Base-by-base conservation (phyloP, 139 green algal genomes). In the Chlamydomonas incerta region DNA sequence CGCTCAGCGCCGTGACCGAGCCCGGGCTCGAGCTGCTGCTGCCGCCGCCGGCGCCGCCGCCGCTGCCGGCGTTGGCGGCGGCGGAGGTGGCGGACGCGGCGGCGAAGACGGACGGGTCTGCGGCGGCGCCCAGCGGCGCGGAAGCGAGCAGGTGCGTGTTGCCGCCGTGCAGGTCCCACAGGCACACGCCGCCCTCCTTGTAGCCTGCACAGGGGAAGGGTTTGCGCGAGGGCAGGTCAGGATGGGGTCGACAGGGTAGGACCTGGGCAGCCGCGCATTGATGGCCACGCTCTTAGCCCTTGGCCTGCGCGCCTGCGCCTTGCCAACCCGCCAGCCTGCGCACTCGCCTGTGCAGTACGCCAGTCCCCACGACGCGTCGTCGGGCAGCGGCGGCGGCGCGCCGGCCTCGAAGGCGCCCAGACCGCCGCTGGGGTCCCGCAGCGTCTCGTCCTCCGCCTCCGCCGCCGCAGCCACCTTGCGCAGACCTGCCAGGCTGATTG, bases 111-210 rank as follows among this genome's bases (percentile, higher is more conserved):
- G 60, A 31, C 6, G 9, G 63, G n/a, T 74, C 23, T 4, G 35
- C 65, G 1, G 69, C 85, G 3, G 74, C 46, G 65, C 58, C 35
- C 28, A 35, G 50, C 2, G 89, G 89, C 5, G 60, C 89, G 23
- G 41, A 9, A 24, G 77, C 76, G 47, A 92, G 62, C 69, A 88
- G 87, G 65, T 62, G 62, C 14, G 91, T 85, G 31, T 75, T 73
- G 33, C 72, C 63, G 24, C 76, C 62, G 41, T 83, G 76, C 63
- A 91, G 46, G 69, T 88, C 89, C 91, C 91, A 94, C 47, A 93
- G 66, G 50, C 81, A 58, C 65, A 92, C 82, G 63, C 58, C 34
- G 33, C 91, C 89, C 74, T 94, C 91, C 50, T 83, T 82, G 80
- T 91, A 73, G 47, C 81, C 88, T 82, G 69, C 34, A 35, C 2